Evolutionary conservation across 2,329 filamentous ascomycete genomes (phyloP), one percentile per base, ranked within the genome.

Genomic region (Aspergillus calidoustus): DNA sequence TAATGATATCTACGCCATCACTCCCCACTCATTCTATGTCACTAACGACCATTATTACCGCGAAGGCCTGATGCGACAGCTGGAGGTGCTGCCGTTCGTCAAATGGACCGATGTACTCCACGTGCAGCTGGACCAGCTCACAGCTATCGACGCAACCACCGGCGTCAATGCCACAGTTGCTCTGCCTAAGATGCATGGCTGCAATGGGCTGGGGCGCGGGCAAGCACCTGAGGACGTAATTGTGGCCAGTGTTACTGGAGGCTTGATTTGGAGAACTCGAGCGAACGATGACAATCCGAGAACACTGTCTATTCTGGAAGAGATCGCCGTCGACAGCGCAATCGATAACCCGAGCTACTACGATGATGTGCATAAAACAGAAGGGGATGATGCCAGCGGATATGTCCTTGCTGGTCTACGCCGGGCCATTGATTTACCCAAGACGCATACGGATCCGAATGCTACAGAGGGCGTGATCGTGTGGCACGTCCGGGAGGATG

Each of bases 321-420:
- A 72, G 0, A 64, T 87, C 17, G 62, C 75, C 1, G 62, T 86
- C 3, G 80, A 83, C 41, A 76, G 77, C 1, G 67, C 77, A 3
- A 73, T 84, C 13, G 86, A 89, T 66, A 89, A 89, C 62, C 86
- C 86, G 0, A 82, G 72, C 66, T 89, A 83, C 71, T 89, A 85
- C 67, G 60, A 70, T 0, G 87, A 89, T 55, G 81, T 83, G 0
- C 87, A 82, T 49, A 74, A 79, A 1, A 77, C 75, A 0, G 63
- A 65, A 0, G 73, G 67, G 0, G 55, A 71, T 38, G 83, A 87
- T 60, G 80, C 80, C 17, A 87, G 85, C 58, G 86, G 86, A 0
- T 84, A 83, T 54, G 70, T 89, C 1, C 67, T 83, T 0, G 77
- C 82, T 0, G 86, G 86, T 1, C 48, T 87, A 0, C 70, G 78